Percentiles rank a stretch among this genome's conserved stretches.
Evolutionary conservation across 2,329 filamentous ascomycete species (phyloP).

Genomic region (Zalaria sp.): DNA sequence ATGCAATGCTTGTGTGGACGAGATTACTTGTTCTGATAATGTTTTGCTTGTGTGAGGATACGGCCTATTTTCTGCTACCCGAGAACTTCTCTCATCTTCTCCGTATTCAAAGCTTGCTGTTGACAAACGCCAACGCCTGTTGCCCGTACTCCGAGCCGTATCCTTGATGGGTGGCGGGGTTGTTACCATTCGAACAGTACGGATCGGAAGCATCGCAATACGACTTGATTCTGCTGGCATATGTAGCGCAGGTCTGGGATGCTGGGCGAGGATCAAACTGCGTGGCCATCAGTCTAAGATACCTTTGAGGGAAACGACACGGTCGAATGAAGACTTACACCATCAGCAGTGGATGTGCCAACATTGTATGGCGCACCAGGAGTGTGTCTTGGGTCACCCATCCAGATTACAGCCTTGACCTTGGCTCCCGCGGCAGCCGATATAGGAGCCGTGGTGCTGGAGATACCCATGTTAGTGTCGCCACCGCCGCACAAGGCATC

Average conservation of each 20-base stretch:
- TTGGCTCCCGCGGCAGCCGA: constrained; percentile 8
- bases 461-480: constrained; percentile 31
- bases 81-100: not conserved
- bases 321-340: constrained; percentile 32
- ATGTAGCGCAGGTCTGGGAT: constrained; percentile 43
- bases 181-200: constrained; percentile 52
- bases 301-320: not conserved
- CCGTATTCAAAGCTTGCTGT: constrained; percentile 30
- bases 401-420: constrained; percentile 14
- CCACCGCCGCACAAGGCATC: constrained; percentile 46
- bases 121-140: constrained; percentile 45
- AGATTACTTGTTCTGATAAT: too few relatives aligned
- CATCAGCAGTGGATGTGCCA: constrained; percentile 43
- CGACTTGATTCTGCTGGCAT: constrained; percentile 41
- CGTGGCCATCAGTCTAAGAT: constrained; percentile 1
- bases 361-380: constrained; percentile 44
- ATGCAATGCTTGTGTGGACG: too few relatives aligned
- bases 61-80: too few relatives aligned
- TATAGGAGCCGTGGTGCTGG: constrained; percentile 24
- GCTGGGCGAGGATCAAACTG: constrained; percentile 47
- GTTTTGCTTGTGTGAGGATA: too few relatives aligned
- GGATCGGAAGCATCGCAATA: constrained; percentile 53
- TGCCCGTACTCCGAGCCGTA: constrained; percentile 48
- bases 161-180: constrained; percentile 45
- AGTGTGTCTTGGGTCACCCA: constrained; percentile 38